Evolutionary conservation across 306 rosid genomes (phyloP).

Genomic region (Crotalaria pallida): DNA sequence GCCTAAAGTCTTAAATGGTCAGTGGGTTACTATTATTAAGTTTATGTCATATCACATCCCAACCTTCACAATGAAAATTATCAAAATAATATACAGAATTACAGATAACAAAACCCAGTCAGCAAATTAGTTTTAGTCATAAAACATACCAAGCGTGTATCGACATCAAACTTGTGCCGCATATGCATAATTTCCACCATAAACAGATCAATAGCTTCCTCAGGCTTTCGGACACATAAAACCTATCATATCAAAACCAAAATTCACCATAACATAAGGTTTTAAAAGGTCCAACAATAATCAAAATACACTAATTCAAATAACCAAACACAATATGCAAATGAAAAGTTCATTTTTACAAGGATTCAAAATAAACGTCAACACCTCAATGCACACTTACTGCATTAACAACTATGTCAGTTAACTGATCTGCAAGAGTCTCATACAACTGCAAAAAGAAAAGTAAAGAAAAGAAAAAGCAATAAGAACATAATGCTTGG

Average conservation of each 20-base stretch:
- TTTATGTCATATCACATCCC: background rate
- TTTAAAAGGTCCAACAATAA: background rate
- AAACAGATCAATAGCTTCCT: conserved; percentile 81
- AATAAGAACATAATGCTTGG: background rate
- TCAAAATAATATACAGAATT: background rate
- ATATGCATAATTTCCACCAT: conserved; percentile 99
- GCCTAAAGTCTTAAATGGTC: background rate
- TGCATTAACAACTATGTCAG: conserved; percentile 74
- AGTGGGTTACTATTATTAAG: background rate
- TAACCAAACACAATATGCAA: background rate
- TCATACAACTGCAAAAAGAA: conserved; percentile 68
- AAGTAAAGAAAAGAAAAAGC: background rate
- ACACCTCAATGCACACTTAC: conserved; percentile 43
- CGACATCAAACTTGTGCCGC: conserved; percentile 94
- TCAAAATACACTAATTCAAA: background rate
- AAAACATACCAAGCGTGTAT: conserved; percentile 83
- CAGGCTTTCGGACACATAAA: conserved; percentile 79
- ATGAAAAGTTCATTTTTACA: background rate
- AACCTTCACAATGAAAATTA: background rate
- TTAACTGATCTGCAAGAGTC: conserved; percentile 83
- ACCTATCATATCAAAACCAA: conserved; percentile 47
- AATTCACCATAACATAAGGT: background rate
- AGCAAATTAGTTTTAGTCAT: background rate
- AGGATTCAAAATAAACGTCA: conserved; percentile 12
- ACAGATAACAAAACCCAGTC: background rate